Conservation (phyloP, 805 yeast genomes). For the Blastobotrys peoriensis region DNA sequence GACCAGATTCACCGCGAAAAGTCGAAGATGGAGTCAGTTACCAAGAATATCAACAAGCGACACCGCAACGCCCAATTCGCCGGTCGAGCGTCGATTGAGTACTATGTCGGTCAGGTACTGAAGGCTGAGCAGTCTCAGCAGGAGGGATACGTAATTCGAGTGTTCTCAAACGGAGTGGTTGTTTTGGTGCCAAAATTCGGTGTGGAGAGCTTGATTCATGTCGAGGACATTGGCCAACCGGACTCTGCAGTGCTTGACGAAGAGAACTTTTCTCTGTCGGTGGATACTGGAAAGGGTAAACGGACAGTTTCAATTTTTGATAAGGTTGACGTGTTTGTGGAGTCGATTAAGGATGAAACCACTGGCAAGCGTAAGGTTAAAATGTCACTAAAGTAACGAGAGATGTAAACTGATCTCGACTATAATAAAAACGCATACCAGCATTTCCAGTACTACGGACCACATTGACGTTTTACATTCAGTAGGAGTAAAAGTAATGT, state of each 20-base stretch:
- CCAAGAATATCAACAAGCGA: slow-evolving; percentile 82
- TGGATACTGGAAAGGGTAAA: slow-evolving; percentile 41
- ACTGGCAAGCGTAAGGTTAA: slow-evolving; percentile 93
- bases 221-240: slow-evolving; percentile 67
- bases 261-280: slow-evolving; percentile 62
- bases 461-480: too few relatives aligned
- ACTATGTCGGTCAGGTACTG: slow-evolving; percentile 97
- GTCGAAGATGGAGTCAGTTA: slow-evolving; percentile 79
- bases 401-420: neutral
- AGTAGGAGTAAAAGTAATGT: too few relatives aligned
- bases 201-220: slow-evolving; percentile 83
- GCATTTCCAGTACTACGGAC: too few relatives aligned
- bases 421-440: neutral
- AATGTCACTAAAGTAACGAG: slow-evolving; percentile 33
- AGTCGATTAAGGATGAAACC: slow-evolving; percentile 72
- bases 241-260: slow-evolving; percentile 63
- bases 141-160: slow-evolving; percentile 87
- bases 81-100: slow-evolving; percentile 95
- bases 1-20: slow-evolving; percentile 82
- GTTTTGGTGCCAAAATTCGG: slow-evolving; percentile 95
- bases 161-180: slow-evolving; percentile 90
- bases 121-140: slow-evolving; percentile 72
- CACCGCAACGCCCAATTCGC: slow-evolving; percentile 99
- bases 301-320: slow-evolving; percentile 67
- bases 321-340: slow-evolving; percentile 75